These are phyloP conservation scores for Exserohilum turcica DNA, from an alignment of 2,329 filamentous ascomycete genomes.

Conservation along the genomic window DNA sequence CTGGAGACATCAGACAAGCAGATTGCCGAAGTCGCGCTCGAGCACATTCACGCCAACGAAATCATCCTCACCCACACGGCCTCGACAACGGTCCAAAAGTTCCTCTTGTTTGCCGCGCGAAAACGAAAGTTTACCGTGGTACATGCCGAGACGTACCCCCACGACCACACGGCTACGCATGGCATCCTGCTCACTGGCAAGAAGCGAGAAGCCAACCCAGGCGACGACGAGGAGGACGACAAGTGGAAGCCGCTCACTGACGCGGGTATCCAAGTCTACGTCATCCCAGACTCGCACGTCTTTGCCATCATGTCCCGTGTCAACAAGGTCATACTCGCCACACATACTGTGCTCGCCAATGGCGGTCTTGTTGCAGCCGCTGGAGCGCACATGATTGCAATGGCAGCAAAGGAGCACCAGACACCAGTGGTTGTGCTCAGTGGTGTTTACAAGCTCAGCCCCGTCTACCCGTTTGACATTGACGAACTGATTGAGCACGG, in stretches of 20 bases:
- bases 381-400: conserved; percentile 82
- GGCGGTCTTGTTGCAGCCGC: conserved; percentile 83
- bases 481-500: conserved; percentile 86
- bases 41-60: conserved; percentile 92
- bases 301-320: conserved; percentile 95
- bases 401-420: conserved; percentile 79
- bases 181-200: conserved; percentile 63
- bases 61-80: conserved; percentile 89
- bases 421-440: conserved; percentile 87
- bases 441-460: conserved; percentile 92
- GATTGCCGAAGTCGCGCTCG: conserved; percentile 84
- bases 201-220: conserved; percentile 50
- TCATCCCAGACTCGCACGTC: conserved; percentile 81
- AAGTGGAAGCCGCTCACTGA: conserved; percentile 79
- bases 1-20: conserved; percentile 91
- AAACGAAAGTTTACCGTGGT: conserved; percentile 93
- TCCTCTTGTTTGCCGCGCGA: conserved; percentile 82
- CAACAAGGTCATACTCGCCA: conserved; percentile 91
- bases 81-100: conserved; percentile 84
- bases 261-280: conserved; percentile 79
- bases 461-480: conserved; percentile 83
- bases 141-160: conserved; percentile 74
- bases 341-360: conserved; percentile 85
- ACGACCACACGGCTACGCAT: conserved; percentile 69
- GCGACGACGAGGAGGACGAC: conserved; percentile 58